Evolutionary conservation across 2,329 filamentous ascomycete genomes (phyloP).

Genomic region (Diaporthe helianthi): DNA sequence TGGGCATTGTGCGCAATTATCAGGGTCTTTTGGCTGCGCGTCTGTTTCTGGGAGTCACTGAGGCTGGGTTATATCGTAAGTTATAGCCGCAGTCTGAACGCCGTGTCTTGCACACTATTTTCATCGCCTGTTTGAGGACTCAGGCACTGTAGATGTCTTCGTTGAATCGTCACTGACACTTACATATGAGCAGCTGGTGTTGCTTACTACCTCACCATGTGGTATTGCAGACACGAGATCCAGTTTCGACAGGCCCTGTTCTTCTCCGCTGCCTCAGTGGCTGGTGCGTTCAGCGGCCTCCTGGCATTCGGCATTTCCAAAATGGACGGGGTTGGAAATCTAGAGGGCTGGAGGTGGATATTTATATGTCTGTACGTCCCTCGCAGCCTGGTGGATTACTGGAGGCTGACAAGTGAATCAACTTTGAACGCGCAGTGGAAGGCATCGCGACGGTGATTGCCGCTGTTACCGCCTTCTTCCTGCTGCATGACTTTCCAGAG

Average conservation of each 20-base stretch:
- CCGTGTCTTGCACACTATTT: slow-evolving; percentile 56
- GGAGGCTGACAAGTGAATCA: not conserved
- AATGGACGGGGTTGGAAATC: slow-evolving; percentile 53
- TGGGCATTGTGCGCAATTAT: slow-evolving; percentile 59
- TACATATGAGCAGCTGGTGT: not conserved
- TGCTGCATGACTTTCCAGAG: slow-evolving; percentile 82
- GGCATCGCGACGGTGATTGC: slow-evolving; percentile 63
- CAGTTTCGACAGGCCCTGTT: slow-evolving; percentile 72
- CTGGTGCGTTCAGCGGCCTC: slow-evolving; percentile 76
- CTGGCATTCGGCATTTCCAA: slow-evolving; percentile 56
- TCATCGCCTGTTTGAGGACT: too few relatives aligned
- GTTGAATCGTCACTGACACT: not conserved
- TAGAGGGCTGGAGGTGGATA: slow-evolving; percentile 60
- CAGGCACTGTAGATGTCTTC: not conserved
- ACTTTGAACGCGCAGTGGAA: slow-evolving; percentile 43
- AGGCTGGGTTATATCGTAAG: slow-evolving; percentile 67
- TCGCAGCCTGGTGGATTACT: not conserved
- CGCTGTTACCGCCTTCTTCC: slow-evolving; percentile 66
- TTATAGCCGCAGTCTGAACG: not conserved
- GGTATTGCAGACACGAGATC: slow-evolving; percentile 65
- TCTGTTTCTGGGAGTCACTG: slow-evolving; percentile 69
- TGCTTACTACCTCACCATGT: slow-evolving; percentile 62
- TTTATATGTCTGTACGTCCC: slow-evolving; percentile 47
- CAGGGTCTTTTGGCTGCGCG: slow-evolving; percentile 56
- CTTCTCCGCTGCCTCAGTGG: slow-evolving; percentile 82